A percentile compares a stretch with the other conserved stretches of the same genome.
These are phyloP conservation scores for Yarrowia hollandica DNA, from an alignment of 805 yeast genomes.

Conservation along the genomic window DNA sequence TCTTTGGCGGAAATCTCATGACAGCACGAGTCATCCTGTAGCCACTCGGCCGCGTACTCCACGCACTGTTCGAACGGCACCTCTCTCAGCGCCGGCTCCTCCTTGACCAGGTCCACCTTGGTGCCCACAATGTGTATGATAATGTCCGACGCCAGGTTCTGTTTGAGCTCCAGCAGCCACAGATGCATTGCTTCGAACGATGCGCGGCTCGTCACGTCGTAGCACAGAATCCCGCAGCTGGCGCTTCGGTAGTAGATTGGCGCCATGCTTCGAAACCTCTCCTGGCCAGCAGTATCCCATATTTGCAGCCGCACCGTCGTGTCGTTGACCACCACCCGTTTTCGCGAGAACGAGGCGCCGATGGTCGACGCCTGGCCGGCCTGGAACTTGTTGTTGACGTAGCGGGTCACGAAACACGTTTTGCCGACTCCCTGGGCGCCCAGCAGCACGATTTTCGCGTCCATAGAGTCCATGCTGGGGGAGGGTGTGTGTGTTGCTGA, in stretches of 20 bases:
- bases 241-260: conserved; percentile 47
- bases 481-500: neutral
- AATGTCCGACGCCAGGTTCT: conserved; percentile 38
- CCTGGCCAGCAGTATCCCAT: conserved; percentile 99
- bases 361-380: conserved; percentile 42
- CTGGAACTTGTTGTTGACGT: conserved; percentile 42
- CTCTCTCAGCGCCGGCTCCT: conserved; percentile 40
- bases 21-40: conserved; percentile 36
- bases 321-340: conserved; percentile 41
- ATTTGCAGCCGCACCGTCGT: conserved; percentile 50
- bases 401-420: conserved; percentile 42
- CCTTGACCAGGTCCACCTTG: conserved; percentile 41
- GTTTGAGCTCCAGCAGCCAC: conserved; percentile 41
- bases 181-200: conserved; percentile 42
- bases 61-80: conserved; percentile 42
- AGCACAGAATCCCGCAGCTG: conserved; percentile 42
- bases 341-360: conserved; percentile 43
- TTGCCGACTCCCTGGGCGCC: conserved; percentile 44
- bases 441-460: conserved; percentile 42
- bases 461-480: conserved; percentile 32
- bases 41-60: conserved; percentile 38
- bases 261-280: conserved; percentile 85
- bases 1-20: conserved; percentile 43
- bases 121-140: conserved; percentile 43
- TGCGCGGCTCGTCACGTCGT: conserved; percentile 42